These are phyloP conservation scores for Primulina tabacum DNA, from an alignment of 257 asterid genomes.

Conservation along the genomic window DNA sequence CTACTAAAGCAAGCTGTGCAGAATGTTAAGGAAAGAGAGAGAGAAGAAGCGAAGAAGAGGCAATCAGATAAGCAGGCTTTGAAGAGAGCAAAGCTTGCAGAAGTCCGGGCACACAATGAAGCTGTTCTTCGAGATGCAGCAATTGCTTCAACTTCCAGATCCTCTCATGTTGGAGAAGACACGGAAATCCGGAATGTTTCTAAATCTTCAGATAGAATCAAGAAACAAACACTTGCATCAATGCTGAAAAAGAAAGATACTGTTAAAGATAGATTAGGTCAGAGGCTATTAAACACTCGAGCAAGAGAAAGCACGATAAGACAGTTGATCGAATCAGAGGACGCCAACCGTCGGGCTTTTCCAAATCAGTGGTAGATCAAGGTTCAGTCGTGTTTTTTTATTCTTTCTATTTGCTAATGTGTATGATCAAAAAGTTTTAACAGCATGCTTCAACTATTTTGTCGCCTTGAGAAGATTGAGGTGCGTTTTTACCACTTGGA, in stretches of 20 bases:
- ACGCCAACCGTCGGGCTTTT: conserved; percentile 64
- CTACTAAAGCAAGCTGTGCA: conserved; percentile 67
- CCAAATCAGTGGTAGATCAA: conserved; percentile 77
- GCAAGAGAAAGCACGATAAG: conserved; percentile 50
- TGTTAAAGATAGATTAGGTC: conserved; percentile 58
- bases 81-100: conserved; percentile 73
- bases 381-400: background rate
- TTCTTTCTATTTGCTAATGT: background rate
- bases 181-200: conserved; percentile 28
- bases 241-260: conserved; percentile 85
- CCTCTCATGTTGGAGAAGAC: conserved; percentile 54
- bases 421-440: background rate
- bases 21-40: conserved; percentile 67
- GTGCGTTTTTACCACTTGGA: too few species aligned
- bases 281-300: conserved; percentile 51
- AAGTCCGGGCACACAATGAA: conserved; percentile 73
- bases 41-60: conserved; percentile 47
- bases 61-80: conserved; percentile 46
- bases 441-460: background rate
- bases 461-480: too few species aligned
- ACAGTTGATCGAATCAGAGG: conserved; percentile 52
- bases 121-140: conserved; percentile 77
- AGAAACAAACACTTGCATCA: conserved; percentile 67
- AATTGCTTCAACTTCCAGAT: conserved; percentile 68
- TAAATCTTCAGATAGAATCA: conserved; percentile 33